Base-by-base conservation (phyloP, 768 basidiomycete species). In the Tubosaeta brunneosetosa region DNA sequence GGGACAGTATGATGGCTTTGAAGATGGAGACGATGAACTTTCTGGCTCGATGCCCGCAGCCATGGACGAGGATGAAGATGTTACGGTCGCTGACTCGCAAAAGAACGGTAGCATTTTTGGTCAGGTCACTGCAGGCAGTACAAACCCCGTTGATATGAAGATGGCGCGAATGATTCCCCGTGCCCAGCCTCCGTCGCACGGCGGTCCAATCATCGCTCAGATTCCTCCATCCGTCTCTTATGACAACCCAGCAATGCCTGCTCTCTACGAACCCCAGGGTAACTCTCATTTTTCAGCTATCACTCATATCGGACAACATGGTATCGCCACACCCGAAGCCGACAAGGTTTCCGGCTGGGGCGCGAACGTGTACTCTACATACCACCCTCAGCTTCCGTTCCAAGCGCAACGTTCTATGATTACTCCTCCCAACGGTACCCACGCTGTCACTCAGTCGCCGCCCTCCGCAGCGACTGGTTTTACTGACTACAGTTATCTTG, bases 181-280 rank as follows among this genome's bases (percentile, higher is more conserved):
- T 13, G 51, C 57, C 27, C 62, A 58, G 27, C 52, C 62, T 16
- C 6, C 48, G 44, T 47, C 61, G 11, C 71, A 73, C 41, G 62
- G 65, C 47, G 66, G 68, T 27, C 79, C 80, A 9, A 70, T 77
- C 58, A 74, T 82, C 53, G 79, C 75, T 34, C 70, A 74, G 65
- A 71, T 67, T 44, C 68, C 73, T 4, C 65, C 72, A 9, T 59
- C 68, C 1, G 74, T 75, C 53, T 75, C 76, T 3, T 81, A 71
- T 50, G 81, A 82, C 61, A 81, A 81, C 52, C 80, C 81, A 3
- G 74, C 74, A 2, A 76, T 80, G 71, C 64, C 75, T 47, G 60
- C 71, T 12, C 57, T 74, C 29, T 77, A 77, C 53, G 76, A 77
- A 49, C 68, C 74, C n/a, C 67, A 72, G 50, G 53, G 64, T 29